These are phyloP conservation scores for Leishmania lainsoni DNA, from an alignment of 208 protist genomes.

Conservation along the genomic window DNA sequence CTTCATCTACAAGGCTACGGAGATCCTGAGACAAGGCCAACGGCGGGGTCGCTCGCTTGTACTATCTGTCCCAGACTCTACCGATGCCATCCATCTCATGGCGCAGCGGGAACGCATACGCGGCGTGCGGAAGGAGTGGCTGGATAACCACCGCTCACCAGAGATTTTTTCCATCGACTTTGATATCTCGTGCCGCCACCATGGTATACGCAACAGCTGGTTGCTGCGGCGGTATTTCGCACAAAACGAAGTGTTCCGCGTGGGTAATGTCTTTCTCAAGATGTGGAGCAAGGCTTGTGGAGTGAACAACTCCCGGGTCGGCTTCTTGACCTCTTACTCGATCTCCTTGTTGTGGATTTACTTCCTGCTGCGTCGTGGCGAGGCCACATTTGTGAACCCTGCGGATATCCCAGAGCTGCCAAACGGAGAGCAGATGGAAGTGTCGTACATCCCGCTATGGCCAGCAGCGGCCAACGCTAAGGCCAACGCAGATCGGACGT, in stretches of 20 bases:
- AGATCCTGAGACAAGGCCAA: background rate
- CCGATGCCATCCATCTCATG: slow-evolving; percentile 49
- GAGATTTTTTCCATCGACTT: slow-evolving; percentile 84
- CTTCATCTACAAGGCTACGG: slow-evolving; percentile 5
- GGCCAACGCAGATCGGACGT: slow-evolving; percentile 6
- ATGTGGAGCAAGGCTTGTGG: slow-evolving; percentile 77
- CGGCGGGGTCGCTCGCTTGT: background rate
- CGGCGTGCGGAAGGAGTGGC: slow-evolving; percentile 43
- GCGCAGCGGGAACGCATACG: slow-evolving; percentile 19
- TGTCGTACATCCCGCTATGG: slow-evolving; percentile 66
- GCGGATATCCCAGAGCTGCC: slow-evolving; percentile 27
- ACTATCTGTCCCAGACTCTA: slow-evolving; percentile 21
- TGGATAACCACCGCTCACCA: slow-evolving; percentile 26
- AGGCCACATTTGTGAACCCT: slow-evolving; percentile 56
- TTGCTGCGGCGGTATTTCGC: slow-evolving; percentile 71
- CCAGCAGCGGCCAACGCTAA: slow-evolving; percentile 4
- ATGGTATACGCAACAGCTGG: slow-evolving; percentile 84
- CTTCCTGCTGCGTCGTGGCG: slow-evolving; percentile 53
- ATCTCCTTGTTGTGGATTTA: slow-evolving; percentile 76
- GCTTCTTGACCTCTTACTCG: slow-evolving; percentile 84
- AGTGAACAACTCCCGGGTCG: slow-evolving; percentile 72
- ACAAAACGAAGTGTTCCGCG: slow-evolving; percentile 52
- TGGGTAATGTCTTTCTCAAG: slow-evolving; percentile 77
- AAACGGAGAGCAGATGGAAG: slow-evolving; percentile 17
- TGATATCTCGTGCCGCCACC: slow-evolving; percentile 67